Conservation (phyloP, 2,329 filamentous ascomycete species). For the Byssothecium circinans region DNA sequence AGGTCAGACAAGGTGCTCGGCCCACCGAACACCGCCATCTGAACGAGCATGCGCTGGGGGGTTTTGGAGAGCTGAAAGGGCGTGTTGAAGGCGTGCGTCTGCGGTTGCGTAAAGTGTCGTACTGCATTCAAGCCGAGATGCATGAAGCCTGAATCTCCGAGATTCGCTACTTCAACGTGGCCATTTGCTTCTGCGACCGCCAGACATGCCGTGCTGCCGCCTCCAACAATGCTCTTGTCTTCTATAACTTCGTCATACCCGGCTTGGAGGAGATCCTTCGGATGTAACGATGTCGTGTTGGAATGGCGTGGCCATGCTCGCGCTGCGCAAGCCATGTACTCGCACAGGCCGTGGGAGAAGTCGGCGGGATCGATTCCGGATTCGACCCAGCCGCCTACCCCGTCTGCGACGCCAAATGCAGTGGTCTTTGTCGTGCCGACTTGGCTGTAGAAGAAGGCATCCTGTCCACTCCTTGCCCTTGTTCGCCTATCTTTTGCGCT, state of each 20-base stretch:
- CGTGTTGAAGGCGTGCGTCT: slow-evolving; percentile 97
- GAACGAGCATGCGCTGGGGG: slow-evolving; percentile 74
- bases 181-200: slow-evolving; percentile 74
- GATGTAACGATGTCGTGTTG: slow-evolving; percentile 51
- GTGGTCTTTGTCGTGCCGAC: slow-evolving; percentile 72
- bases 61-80: slow-evolving; percentile 92
- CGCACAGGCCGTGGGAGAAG: slow-evolving; percentile 91
- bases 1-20: slow-evolving; percentile 72
- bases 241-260: slow-evolving; percentile 81
- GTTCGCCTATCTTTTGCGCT: slow-evolving; percentile 55
- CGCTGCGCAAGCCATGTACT: slow-evolving; percentile 83
- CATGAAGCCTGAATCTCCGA: slow-evolving; percentile 93
- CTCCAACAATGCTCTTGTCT: slow-evolving; percentile 73
- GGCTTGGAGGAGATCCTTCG: slow-evolving; percentile 73
- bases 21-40: slow-evolving; percentile 79
- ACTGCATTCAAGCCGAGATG: slow-evolving; percentile 84
- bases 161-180: slow-evolving; percentile 81
- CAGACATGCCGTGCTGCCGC: slow-evolving; percentile 91
- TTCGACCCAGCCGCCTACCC: slow-evolving; percentile 93
- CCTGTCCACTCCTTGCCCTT: slow-evolving; percentile 82
- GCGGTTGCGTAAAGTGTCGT: slow-evolving; percentile 77
- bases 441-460: slow-evolving; percentile 88
- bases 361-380: slow-evolving; percentile 91
- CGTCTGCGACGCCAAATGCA: slow-evolving; percentile 88
- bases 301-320: slow-evolving; percentile 55